These are phyloP conservation scores for Globisporangium paddicum DNA, from an alignment of 352 stramenopile species.

Conservation along the genomic window DNA sequence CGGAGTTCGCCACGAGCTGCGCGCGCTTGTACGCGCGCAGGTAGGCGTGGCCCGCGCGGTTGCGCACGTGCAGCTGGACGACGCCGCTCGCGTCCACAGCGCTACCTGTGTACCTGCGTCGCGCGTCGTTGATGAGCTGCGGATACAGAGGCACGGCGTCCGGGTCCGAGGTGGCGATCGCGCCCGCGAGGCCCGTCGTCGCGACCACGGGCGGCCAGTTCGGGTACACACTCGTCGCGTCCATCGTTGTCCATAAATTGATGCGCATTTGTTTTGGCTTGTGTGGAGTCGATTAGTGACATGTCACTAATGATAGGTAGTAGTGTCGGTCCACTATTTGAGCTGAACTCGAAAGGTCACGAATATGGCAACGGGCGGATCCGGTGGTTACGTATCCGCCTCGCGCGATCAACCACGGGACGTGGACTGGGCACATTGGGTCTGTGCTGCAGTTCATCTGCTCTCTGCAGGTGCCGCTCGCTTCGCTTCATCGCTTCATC, in stretches of 20 bases:
- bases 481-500: no score
- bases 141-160: constrained; percentile 49
- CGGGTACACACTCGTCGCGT: constrained; percentile 50
- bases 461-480: no score
- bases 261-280: not conserved
- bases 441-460: no score
- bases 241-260: constrained; percentile 32
- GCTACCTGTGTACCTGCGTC: constrained; percentile 25
- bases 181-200: constrained; percentile 40
- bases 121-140: constrained; percentile 42
- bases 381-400: no score
- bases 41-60: constrained; percentile 43
- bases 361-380: no score
- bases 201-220: constrained; percentile 48
- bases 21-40: constrained; percentile 39
- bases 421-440: no score
- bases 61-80: constrained; percentile 50
- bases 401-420: no score
- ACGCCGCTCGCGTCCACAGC: constrained; percentile 47
- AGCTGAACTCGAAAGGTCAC: not conserved
- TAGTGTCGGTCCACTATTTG: not conserved
- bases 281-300: not conserved
- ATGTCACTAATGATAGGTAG: not conserved
- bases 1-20: constrained; percentile 17
- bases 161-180: constrained; percentile 34